Percentiles rank a stretch among this genome's conserved stretches.
Conservation (phyloP, 73 alveolate species). For the Tetrahymena malaccensis region DNA sequence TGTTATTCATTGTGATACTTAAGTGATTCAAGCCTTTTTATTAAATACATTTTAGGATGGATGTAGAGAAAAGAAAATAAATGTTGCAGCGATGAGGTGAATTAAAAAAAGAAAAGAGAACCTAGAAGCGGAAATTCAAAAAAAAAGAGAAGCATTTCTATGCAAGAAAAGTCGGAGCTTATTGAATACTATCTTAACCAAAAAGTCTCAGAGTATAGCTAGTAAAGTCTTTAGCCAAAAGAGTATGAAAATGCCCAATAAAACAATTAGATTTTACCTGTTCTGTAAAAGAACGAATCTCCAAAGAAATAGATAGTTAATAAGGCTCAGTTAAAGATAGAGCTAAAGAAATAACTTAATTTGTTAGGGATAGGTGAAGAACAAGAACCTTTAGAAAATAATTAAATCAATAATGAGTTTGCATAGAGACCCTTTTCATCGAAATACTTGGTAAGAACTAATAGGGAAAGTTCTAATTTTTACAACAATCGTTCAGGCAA, state of each 20-base stretch:
- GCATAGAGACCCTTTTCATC: background rate
- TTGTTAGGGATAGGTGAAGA: background rate
- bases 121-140: background rate
- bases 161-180: background rate
- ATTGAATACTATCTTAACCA: background rate
- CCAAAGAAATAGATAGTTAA: background rate
- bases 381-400: background rate
- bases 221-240: background rate
- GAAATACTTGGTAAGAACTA: background rate
- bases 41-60: background rate
- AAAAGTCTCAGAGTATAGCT: background rate
- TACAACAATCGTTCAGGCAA: background rate
- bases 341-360: background rate
- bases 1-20: background rate
- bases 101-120: background rate
- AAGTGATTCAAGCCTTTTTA: background rate
- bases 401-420: background rate
- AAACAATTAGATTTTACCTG: background rate
- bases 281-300: background rate
- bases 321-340: background rate
- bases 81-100: background rate
- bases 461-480: background rate
- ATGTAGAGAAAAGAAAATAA: background rate
- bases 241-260: background rate
- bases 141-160: background rate